Base-by-base conservation (phyloP, 2,329 filamentous ascomycete genomes). In the Fusarium proliferatum region DNA sequence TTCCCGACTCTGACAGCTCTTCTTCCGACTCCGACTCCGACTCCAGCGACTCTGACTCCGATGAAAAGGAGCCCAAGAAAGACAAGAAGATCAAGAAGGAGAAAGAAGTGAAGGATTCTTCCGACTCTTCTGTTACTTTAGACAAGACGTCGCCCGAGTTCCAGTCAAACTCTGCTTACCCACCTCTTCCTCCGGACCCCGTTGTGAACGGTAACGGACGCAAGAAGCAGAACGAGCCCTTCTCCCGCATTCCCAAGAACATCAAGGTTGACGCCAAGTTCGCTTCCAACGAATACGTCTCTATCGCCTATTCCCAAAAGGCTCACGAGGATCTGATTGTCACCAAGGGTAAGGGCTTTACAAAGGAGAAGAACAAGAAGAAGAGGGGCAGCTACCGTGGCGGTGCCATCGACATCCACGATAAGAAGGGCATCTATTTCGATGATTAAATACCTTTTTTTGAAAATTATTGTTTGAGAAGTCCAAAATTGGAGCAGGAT, bases 311-410 rank as follows among this genome's bases (percentile, higher is more conserved):
- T 84, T 96, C 95, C 30, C 92, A 96, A 77, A 91, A 91, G 76
- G 97, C 97, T 13, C 94, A 95, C 80, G 89, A 94, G 76, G 95
- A 98, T 80, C 85, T 99, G 72, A 94, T 95, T 55, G 89, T 97
- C 43, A 98, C 96, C 38, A 94, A 93, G 81, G 96, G 96, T 79
- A 98, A 98, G 86, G 95, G 94, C 8, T 99, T 99, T 85, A 98
- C 96, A 68, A 99, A 99, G 87, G 96, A 98, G 87, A 99, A 99
- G 91, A 99, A 99, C 85, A 99, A 99, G 88, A 96, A 95, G 89
- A 95, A 95, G 88, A 88, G 91, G 77, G 96, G 96, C 57, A 94
- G 92, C 75, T 99, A 97, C 87, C 91, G 93, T 53, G 96, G 96
- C 49, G 96, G 96, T 11, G 84, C 88, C 59, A 97, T 99, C 78